A percentile compares a stretch with the other conserved stretches of the same genome.
These are phyloP conservation scores for Zalerion maritima DNA, from an alignment of 495 filamentous ascomycete genomes.

Conservation along the genomic window DNA sequence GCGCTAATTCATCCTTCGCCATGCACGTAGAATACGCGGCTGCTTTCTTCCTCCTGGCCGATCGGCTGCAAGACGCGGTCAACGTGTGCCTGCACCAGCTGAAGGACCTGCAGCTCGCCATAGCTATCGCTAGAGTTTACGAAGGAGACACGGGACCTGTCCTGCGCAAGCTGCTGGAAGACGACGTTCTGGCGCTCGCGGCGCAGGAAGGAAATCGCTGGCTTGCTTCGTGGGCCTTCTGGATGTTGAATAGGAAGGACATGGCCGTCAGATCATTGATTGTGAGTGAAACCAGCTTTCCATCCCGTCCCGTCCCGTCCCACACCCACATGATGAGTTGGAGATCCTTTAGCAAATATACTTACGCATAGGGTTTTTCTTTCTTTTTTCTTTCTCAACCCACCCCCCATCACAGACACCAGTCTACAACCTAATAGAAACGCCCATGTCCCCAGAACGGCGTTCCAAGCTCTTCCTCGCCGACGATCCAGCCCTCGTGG, in stretches of 20 bases:
- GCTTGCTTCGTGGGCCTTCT: slow-evolving; percentile 92
- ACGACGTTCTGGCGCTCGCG: slow-evolving; percentile 66
- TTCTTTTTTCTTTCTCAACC: too few relatives aligned
- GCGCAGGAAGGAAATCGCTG: slow-evolving; percentile 75
- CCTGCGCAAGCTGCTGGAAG: slow-evolving; percentile 57
- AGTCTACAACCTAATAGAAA: slow-evolving; percentile 53
- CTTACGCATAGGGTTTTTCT: too few relatives aligned
- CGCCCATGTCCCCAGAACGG: slow-evolving; percentile 42
- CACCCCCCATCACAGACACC: slow-evolving; percentile 44
- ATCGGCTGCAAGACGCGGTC: slow-evolving; percentile 69
- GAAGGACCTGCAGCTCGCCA: slow-evolving; percentile 77
- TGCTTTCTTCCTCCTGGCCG: slow-evolving; percentile 88
- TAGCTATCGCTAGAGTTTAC: slow-evolving; percentile 77
- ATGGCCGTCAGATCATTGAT: slow-evolving; percentile 80
- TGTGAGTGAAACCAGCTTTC: slow-evolving; percentile 29
- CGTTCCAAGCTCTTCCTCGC: slow-evolving; percentile 67
- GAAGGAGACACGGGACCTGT: slow-evolving; percentile 74
- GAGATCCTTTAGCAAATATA: too few relatives aligned
- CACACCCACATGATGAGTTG: too few relatives aligned
- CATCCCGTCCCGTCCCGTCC: too few relatives aligned
- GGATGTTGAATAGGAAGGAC: slow-evolving; percentile 72
- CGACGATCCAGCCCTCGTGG: slow-evolving; percentile 76
- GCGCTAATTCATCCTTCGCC: slow-evolving; percentile 8
- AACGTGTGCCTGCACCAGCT: slow-evolving; percentile 74
- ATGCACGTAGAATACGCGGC: slow-evolving; percentile 81